Percentiles rank a stretch among this genome's conserved stretches.
Evolutionary conservation across 1,284 basidiomycete species (phyloP).

Genomic region (Cryptococcus sp.): DNA sequence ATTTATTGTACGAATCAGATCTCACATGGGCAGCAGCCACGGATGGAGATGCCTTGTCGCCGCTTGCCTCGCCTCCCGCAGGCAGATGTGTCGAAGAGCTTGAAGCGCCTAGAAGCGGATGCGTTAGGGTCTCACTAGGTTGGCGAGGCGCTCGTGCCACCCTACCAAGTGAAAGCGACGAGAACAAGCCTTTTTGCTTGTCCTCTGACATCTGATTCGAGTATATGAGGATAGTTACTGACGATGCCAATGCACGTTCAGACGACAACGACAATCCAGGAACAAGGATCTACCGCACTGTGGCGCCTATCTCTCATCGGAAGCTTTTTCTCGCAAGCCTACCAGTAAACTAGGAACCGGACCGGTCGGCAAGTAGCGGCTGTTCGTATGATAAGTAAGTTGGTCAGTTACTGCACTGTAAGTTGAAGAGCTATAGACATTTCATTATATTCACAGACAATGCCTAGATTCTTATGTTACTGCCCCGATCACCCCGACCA

Average conservation of each 20-base stretch:
- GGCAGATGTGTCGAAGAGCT: conserved; percentile 26
- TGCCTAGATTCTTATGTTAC: conserved; percentile 23
- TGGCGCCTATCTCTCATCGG: no score
- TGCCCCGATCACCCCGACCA: conserved; percentile 42
- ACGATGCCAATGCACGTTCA: no score
- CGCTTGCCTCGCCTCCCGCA: not conserved
- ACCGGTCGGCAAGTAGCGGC: not conserved
- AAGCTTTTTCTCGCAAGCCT: not conserved
- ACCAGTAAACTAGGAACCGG: not conserved
- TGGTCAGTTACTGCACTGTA: no score
- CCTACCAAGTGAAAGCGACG: conserved; percentile 32
- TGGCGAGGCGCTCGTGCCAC: conserved; percentile 14
- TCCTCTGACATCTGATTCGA: not conserved
- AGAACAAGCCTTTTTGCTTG: conserved; percentile 29
- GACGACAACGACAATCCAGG: no score
- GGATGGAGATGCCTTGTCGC: conserved; percentile 1
- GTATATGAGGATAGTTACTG: no score
- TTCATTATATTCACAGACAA: not conserved
- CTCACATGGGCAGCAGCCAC: not conserved
- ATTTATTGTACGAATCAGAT: not conserved
- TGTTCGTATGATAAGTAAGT: not conserved
- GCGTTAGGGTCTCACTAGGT: conserved; percentile 29
- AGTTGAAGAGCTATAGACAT: no score
- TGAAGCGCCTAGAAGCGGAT: conserved; percentile 40
- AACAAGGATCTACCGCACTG: no score